Evolutionary conservation across 1,139 yeast genomes (phyloP).

Genomic region (Suhomyces anneliseae): DNA sequence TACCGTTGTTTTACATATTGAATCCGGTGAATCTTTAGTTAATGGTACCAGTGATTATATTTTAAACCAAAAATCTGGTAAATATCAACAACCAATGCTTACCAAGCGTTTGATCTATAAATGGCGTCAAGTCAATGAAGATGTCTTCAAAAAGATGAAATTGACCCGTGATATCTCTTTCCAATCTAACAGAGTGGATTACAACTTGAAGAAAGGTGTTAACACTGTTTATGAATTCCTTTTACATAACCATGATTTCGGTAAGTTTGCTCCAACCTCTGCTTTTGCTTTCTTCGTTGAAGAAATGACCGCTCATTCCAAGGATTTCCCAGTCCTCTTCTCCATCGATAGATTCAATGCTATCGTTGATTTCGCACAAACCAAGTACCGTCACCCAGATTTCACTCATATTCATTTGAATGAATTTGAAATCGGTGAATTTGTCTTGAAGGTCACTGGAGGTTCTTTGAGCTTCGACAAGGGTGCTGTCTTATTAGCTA

Average conservation of each 20-base stretch:
- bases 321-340: constrained; percentile 58
- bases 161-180: constrained; percentile 46
- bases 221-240: constrained; percentile 45
- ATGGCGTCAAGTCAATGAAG: constrained; percentile 57
- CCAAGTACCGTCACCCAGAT: constrained; percentile 61
- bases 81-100: constrained; percentile 81
- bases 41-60: constrained; percentile 75
- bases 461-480: constrained; percentile 53
- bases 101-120: constrained; percentile 61
- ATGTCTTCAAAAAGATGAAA: constrained; percentile 47
- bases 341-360: constrained; percentile 78
- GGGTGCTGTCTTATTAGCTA: constrained; percentile 71
- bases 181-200: constrained; percentile 33
- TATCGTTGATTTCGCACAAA: constrained; percentile 52
- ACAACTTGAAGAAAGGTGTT: constrained; percentile 40
- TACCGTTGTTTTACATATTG: constrained; percentile 63
- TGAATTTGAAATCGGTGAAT: constrained; percentile 66
- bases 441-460: constrained; percentile 54
- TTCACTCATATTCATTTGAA: constrained; percentile 60
- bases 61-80: constrained; percentile 47
- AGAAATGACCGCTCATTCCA: constrained; percentile 50
- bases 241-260: constrained; percentile 41
- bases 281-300: constrained; percentile 55
- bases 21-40: constrained; percentile 59
- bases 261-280: constrained; percentile 32